phyloP scores from a whole-genome alignment of 306 rosid genomes.

The Nissolia schottii region DNA sequence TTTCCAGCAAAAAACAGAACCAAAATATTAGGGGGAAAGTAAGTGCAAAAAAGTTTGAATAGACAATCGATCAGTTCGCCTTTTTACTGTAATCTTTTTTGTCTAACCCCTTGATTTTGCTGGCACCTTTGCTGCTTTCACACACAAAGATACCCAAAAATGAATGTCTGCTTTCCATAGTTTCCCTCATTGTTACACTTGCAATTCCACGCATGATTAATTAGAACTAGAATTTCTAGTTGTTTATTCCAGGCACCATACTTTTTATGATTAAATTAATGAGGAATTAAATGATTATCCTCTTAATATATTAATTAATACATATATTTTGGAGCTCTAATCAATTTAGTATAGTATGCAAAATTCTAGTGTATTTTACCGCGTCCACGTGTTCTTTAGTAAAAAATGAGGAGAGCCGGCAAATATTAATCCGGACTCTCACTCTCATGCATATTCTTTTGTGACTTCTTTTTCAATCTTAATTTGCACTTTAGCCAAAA shows the following conservation, averaged over 20 bases:
- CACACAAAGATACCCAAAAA: constrained; percentile 24
- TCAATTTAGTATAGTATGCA: too few species aligned
- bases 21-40: neutral
- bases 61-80: neutral
- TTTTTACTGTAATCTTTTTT: neutral
- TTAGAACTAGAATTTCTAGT: neutral
- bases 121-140: constrained; percentile 12
- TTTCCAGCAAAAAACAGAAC: neutral
- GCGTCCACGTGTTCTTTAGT: neutral
- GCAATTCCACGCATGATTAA: constrained; percentile 1
- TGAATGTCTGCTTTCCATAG: neutral
- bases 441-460: constrained; percentile 1
- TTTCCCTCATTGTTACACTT: neutral
- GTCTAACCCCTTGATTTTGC: neutral
- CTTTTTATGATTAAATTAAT: too few species aligned
- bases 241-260: neutral
- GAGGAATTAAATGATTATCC: neutral
- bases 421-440: neutral
- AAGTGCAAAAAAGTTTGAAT: constrained; percentile 4
- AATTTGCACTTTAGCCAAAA: neutral
- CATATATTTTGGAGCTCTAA: neutral
- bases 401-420: neutral
- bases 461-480: neutral
- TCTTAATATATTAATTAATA: neutral
- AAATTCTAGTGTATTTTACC: too few species aligned